Conservation (phyloP, 2,329 filamentous ascomycete species). For the Diatrype stigma region DNA sequence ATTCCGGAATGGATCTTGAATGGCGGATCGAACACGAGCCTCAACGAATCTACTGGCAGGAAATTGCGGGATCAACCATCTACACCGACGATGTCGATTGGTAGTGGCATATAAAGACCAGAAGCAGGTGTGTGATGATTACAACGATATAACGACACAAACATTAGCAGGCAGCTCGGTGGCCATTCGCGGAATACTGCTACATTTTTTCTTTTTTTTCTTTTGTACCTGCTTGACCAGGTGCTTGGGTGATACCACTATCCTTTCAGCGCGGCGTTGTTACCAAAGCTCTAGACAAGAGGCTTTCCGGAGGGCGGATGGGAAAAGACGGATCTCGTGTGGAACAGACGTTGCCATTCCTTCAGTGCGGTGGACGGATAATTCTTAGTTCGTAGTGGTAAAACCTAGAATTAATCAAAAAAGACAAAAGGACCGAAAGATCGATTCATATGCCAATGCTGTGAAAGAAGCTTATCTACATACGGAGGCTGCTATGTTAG, state of each 20-base stretch:
- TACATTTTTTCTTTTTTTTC: neutral
- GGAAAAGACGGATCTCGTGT: neutral
- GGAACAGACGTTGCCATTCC: no score
- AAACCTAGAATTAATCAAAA: neutral
- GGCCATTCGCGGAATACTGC: neutral
- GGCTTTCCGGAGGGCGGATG: slow-evolving; percentile 1
- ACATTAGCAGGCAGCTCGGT: neutral
- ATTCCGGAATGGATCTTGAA: slow-evolving; percentile 59
- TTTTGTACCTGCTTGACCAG: slow-evolving; percentile 3
- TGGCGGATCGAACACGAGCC: slow-evolving; percentile 46
- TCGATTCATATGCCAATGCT: no score
- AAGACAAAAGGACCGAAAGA: neutral
- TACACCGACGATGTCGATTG: slow-evolving; percentile 7
- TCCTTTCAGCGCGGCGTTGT: slow-evolving; percentile 26
- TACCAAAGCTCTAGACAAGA: slow-evolving; percentile 7
- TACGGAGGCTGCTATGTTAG: no score
- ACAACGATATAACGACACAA: slow-evolving; percentile 11
- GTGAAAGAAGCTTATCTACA: no score
- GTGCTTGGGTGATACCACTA: slow-evolving; percentile 24
- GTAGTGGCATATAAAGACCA: slow-evolving; percentile 8
- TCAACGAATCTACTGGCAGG: slow-evolving; percentile 42
- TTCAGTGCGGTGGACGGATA: neutral
- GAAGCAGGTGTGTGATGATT: slow-evolving; percentile 3
- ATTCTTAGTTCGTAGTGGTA: neutral
- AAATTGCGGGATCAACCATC: slow-evolving; percentile 25